phyloP scores from a whole-genome alignment of 208 protist genomes.

The Hexamita inflata region DNA sequence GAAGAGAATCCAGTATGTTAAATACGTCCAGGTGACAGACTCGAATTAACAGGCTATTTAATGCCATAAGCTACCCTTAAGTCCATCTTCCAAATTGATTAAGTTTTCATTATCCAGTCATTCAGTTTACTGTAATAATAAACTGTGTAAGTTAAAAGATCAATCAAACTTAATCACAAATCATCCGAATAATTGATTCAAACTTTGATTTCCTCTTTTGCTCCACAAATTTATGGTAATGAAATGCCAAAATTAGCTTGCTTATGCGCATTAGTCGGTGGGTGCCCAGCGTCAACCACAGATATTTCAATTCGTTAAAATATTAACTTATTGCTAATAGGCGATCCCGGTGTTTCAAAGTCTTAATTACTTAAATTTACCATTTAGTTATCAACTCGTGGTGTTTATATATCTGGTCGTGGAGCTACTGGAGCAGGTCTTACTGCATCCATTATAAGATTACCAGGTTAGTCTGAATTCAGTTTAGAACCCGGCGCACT shows the following conservation, averaged over 20 bases:
- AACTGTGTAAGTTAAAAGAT: neutral
- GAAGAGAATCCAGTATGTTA: too few relatives aligned
- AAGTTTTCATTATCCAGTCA: neutral
- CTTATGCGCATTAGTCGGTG: conserved; percentile 56
- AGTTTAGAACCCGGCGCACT: conserved; percentile 89
- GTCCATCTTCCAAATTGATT: conserved; percentile 43
- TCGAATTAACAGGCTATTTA: conserved; percentile 71
- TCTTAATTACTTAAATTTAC: conserved; percentile 14
- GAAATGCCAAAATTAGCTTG: conserved; percentile 39
- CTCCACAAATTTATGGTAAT: conserved; percentile 43
- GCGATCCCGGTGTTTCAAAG: conserved; percentile 79
- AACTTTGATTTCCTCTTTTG: conserved; percentile 1
- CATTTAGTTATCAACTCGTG: neutral
- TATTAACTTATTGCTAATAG: conserved; percentile 30
- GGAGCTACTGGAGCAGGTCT: conserved; percentile 90
- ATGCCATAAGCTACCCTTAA: conserved; percentile 62
- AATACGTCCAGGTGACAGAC: too few relatives aligned
- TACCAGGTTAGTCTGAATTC: conserved; percentile 82
- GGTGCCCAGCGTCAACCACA: conserved; percentile 55
- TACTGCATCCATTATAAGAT: conserved; percentile 84
- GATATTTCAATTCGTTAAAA: neutral
- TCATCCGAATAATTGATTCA: neutral
- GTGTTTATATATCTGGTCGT: conserved; percentile 73
- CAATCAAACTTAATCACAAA: neutral
- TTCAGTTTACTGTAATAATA: neutral